Base-by-base conservation (phyloP, 2,329 filamentous ascomycete species). In the Aspergillaceae sp. region DNA sequence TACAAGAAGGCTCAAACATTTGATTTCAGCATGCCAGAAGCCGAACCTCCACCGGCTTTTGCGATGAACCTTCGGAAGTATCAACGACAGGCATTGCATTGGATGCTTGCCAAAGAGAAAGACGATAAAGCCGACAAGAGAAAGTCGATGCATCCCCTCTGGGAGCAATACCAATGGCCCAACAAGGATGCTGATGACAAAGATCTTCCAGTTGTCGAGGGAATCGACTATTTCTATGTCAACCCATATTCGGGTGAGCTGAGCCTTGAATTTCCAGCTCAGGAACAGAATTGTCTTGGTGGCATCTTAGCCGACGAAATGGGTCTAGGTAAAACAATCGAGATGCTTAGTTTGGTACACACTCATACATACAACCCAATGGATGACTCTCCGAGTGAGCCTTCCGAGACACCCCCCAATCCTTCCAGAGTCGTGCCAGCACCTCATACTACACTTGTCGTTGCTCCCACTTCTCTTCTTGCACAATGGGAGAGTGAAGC, bases 1-100 rank as follows among this genome's bases (percentile, higher is more conserved):
- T 98, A 98, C 67, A 87, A 85, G 60, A 98, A 98, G 62, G 92
- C 92, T 0, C 92, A 98, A 61, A 90, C 88, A 0, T 97, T 97
- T 58, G 92, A 98, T 64, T 97, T 98, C 60, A 80, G 82, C 61
- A 96, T 90, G 0, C 90, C 90, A 2, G 83, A 88, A 63, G 83
- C 87, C 7, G 84, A 95, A 56, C 91, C 92, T 7, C 81, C 86
- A 4, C 75, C 83, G 6, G 87, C 82, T 0, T 98, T 98, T 65
- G 76, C 77, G 4, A 83, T 98, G 82, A 76, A 82, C 34, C 73
- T 98, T 29, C 82, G 92, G 3, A 88, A 87, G 43, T 98, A 98
- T 56, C 92, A 98, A 64, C 95, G 89, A 60, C 92, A 98, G 66
- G 89, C 92, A 0, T 70, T 98, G 4, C 76, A 96, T 61, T 98